Percentiles rank a stretch among this genome's conserved stretches.
These are phyloP conservation scores for Microcyclospora tardicrescens DNA, from an alignment of 2,329 filamentous ascomycete species.

Conservation along the genomic window DNA sequence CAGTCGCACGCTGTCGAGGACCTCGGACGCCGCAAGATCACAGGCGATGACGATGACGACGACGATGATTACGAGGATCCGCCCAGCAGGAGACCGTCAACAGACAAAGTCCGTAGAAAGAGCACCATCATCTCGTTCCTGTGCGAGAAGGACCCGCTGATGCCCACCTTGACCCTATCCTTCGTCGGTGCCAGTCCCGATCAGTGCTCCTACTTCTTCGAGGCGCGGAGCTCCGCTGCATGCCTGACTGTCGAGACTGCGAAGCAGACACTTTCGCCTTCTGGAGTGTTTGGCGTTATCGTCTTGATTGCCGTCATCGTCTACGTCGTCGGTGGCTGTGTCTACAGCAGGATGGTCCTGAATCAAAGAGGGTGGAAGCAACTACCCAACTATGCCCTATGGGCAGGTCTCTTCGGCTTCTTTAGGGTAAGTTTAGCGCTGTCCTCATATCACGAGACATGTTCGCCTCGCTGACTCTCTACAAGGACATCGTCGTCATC, in stretches of 20 bases:
- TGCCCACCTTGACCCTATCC: conserved; percentile 55
- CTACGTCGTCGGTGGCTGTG: conserved; percentile 82
- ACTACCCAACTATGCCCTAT: conserved; percentile 84
- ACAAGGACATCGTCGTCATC: conserved; percentile 50
- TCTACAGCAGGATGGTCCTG: conserved; percentile 89
- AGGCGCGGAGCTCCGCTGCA: conserved; percentile 72
- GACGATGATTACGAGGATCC: conserved; percentile 20
- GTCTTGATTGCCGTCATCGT: conserved; percentile 63
- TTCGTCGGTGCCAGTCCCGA: conserved; percentile 76
- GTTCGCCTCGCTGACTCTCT: conserved; percentile 1
- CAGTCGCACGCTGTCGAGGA: conserved; percentile 12
- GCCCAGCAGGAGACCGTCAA: conserved; percentile 16
- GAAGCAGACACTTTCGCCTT: conserved; percentile 49
- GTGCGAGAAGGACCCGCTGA: conserved; percentile 71
- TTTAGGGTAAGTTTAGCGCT: conserved; percentile 49
- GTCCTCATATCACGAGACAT: neutral
- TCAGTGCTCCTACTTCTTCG: conserved; percentile 91
- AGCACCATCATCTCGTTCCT: conserved; percentile 85
- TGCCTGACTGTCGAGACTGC: conserved; percentile 57
- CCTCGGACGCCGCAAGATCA: conserved; percentile 24
- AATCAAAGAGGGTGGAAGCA: conserved; percentile 93
- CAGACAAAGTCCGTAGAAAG: conserved; percentile 53
- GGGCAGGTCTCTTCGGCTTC: conserved; percentile 77
- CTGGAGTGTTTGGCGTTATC: conserved; percentile 79
- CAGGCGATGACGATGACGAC: conserved; percentile 24